phyloP scores from a whole-genome alignment of 768 basidiomycete species.

The Boletus rubescentipes region DNA sequence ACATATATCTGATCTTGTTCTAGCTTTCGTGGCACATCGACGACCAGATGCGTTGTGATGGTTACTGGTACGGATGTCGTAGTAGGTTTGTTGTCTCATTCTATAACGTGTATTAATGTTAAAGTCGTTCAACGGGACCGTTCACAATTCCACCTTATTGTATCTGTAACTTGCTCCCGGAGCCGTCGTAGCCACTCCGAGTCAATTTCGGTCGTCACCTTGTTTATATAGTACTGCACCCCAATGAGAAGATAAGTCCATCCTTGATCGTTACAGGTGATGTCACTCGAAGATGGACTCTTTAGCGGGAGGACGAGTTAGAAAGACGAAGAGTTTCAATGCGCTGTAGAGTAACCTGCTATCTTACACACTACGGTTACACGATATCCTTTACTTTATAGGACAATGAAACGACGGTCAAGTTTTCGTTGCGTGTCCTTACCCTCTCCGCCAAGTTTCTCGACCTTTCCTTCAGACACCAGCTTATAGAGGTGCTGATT shows the following conservation, averaged over 20 bases:
- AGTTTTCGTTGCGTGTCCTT: conserved; percentile 50
- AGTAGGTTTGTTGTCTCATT: too few species aligned
- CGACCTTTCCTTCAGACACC: conserved; percentile 59
- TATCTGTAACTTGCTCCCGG: too few species aligned
- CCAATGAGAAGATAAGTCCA: conserved; percentile 85
- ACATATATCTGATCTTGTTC: too few species aligned
- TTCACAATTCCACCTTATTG: too few species aligned
- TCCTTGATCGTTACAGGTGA: neutral
- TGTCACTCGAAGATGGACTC: conserved; percentile 1
- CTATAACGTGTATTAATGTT: too few species aligned
- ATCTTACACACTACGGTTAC: conserved; percentile 19
- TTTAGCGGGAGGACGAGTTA: conserved; percentile 88
- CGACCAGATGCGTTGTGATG: too few species aligned
- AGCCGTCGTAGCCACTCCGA: conserved; percentile 74
- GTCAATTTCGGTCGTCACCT: conserved; percentile 71
- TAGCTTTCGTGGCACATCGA: too few species aligned
- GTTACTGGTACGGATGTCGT: too few species aligned
- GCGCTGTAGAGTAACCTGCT: conserved; percentile 55
- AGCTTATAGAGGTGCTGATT: conserved; percentile 75
- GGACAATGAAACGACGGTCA: neutral
- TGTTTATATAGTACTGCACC: conserved; percentile 82
- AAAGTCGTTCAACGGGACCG: too few species aligned
- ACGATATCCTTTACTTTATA: neutral
- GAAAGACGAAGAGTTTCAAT: conserved; percentile 89
- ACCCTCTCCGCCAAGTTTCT: conserved; percentile 49